Evolutionary conservation across 2,329 filamentous ascomycete species (phyloP), one percentile per base, ranked within the genome.

Genomic region (Aspergillus sp.): DNA sequence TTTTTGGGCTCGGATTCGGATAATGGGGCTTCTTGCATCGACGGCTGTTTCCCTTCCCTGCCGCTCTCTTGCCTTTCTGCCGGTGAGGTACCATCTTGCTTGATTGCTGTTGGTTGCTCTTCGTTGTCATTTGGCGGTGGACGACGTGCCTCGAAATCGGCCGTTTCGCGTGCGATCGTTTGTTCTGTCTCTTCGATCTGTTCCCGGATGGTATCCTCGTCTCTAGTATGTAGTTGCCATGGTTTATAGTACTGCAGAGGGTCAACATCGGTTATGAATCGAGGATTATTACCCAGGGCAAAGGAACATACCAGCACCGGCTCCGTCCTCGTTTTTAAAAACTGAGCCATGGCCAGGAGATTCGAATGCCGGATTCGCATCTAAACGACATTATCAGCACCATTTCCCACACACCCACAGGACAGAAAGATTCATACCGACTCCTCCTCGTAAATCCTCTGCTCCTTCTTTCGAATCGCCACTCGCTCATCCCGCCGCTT

Each of bases 351-450:
- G 28, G 82, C 77, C 40, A 86, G 71, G 69, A 89, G 72, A 59
- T 86, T 88, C 44, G 76, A 70, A 66, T 96, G 90, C 46, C 81
- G 81, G 42, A 81, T 78, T 47, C 74, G 77, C 85, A 94, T 86
- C 86, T 91, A 38, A 35, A 19, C 33, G 19, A 49, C 29, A 35
- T 3, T 46, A 7, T 28, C 32, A 44, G 47, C 42, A 55, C 63
- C 45, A 65, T 42, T 30, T 46, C 48, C 42, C 34, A 29, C 10
- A 29, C 34, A 45, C 45, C 36, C 42, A 41, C 39, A 35, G 35
- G 19, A 29, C 40, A 40, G 7, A 30, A 40, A 7, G 12, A 27
- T 43, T 76, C 85, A 56, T 71, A 94, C 89, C 64, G 82, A 79
- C 68, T 85, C 75, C 66, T 85, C 82, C 53, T 95, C 86, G 58